phyloP scores from a whole-genome alignment of 495 filamentous ascomycete species.

The Podospora bellae-mahoneyi region DNA sequence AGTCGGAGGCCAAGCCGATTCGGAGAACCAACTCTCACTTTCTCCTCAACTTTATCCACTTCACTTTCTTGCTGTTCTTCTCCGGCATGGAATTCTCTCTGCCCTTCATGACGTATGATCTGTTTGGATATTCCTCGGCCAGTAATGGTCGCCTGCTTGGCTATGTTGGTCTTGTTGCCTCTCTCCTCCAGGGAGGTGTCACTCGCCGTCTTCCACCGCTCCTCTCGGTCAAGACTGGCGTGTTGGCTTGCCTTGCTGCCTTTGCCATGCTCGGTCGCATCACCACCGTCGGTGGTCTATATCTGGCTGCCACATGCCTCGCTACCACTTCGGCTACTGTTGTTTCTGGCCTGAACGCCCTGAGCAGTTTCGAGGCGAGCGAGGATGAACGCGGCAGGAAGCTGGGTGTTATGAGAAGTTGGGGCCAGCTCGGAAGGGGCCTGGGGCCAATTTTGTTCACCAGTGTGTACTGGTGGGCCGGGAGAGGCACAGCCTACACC shows the following conservation, averaged over 20 bases:
- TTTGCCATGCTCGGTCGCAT: constrained; percentile 78
- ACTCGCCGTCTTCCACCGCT: constrained; percentile 79
- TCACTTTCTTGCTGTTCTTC: constrained; percentile 93
- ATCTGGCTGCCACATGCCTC: constrained; percentile 73
- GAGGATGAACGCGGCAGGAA: constrained; percentile 80
- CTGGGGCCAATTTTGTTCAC: constrained; percentile 87
- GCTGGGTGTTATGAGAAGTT: constrained; percentile 77
- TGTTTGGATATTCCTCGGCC: constrained; percentile 75
- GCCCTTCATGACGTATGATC: constrained; percentile 93
- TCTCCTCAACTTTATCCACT: constrained; percentile 81
- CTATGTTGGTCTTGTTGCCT: constrained; percentile 88
- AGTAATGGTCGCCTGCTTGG: constrained; percentile 86
- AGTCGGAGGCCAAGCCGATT: constrained; percentile 20
- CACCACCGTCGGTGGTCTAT: constrained; percentile 62
- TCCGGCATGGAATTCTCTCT: constrained; percentile 95
- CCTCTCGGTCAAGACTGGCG: constrained; percentile 70
- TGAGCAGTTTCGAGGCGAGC: constrained; percentile 83
- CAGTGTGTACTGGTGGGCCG: constrained; percentile 98
- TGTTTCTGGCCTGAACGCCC: constrained; percentile 86
- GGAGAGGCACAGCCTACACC: constrained; percentile 77
- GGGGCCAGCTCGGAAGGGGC: constrained; percentile 81
- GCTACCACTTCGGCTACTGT: constrained; percentile 90
- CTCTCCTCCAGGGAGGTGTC: constrained; percentile 80
- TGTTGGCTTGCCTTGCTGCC: constrained; percentile 68
- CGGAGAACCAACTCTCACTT: constrained; percentile 73